phyloP scores from a whole-genome alignment of 805 yeast genomes.

The Kluyveromyces aestuarii region DNA sequence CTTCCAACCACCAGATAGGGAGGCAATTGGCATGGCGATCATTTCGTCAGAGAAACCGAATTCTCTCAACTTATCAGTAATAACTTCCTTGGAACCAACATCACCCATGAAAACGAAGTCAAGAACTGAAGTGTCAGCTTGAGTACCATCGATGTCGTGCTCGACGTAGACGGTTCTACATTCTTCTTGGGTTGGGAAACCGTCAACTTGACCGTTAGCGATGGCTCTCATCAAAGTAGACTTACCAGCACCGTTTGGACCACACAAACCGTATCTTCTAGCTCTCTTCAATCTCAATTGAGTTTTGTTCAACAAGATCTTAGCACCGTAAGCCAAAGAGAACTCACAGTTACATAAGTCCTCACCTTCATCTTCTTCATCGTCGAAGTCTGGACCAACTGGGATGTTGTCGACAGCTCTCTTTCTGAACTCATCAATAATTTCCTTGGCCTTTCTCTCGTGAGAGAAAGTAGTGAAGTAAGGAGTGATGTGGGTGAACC shows the following conservation, averaged over 20 bases:
- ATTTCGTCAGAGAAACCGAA: constrained; percentile 92
- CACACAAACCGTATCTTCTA: constrained; percentile 98
- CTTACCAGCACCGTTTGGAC: constrained; percentile 99
- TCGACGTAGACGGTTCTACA: constrained; percentile 99
- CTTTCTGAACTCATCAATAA: constrained; percentile 92
- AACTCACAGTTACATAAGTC: constrained; percentile 99
- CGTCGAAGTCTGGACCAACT: constrained; percentile 90
- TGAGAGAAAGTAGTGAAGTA: constrained; percentile 94
- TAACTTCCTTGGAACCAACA: constrained; percentile 66
- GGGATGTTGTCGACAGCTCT: constrained; percentile 97
- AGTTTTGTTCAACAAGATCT: constrained; percentile 98
- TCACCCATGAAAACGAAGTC: constrained; percentile 79
- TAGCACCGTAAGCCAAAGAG: constrained; percentile 99
- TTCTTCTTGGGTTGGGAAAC: constrained; percentile 99
- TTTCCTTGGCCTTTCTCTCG: constrained; percentile 81
- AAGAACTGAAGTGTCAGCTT: constrained; percentile 89
- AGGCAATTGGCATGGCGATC: constrained; percentile 88
- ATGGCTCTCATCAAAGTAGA: constrained; percentile 96
- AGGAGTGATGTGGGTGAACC: constrained; percentile 85
- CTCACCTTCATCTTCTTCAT: constrained; percentile 97
- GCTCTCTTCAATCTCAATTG: constrained; percentile 98
- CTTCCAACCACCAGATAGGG: constrained; percentile 99
- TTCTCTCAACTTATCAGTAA: constrained; percentile 69
- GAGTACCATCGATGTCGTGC: constrained; percentile 98
- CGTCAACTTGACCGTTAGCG: constrained; percentile 98